Evolutionary conservation across 768 basidiomycete species (phyloP).

Genomic region (Lactarius hatsudake): DNA sequence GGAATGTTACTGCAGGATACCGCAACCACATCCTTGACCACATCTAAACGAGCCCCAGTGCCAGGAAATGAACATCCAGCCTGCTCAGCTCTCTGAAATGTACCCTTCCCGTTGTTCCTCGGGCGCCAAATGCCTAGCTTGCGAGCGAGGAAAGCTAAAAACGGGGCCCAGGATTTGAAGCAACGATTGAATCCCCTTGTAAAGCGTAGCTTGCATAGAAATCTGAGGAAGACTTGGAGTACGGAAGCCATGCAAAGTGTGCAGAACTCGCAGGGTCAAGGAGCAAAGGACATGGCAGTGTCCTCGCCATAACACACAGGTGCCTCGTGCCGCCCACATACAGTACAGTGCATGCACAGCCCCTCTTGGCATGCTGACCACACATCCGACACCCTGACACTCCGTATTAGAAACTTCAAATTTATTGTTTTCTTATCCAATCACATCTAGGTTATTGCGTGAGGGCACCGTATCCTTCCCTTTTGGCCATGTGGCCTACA

Average conservation of each 20-base stretch:
- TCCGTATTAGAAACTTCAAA: too few relatives aligned
- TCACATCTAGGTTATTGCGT: too few relatives aligned
- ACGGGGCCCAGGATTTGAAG: not conserved
- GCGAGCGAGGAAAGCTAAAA: not conserved
- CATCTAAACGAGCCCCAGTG: not conserved
- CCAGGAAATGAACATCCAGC: not conserved
- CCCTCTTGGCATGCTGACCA: too few relatives aligned
- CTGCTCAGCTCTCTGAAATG: not conserved
- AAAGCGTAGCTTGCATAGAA: not conserved
- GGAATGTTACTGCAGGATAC: not conserved
- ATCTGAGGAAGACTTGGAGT: not conserved
- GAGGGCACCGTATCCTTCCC: too few relatives aligned
- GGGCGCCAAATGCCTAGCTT: not conserved
- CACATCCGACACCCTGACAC: too few relatives aligned
- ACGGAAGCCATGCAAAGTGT: not conserved
- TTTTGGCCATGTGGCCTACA: too few relatives aligned
- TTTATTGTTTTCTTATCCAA: too few relatives aligned
- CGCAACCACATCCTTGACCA: too few relatives aligned
- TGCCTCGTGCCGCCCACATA: too few relatives aligned
- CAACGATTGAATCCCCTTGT: not conserved
- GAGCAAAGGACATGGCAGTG: not conserved
- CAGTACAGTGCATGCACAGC: too few relatives aligned
- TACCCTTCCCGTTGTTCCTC: not conserved
- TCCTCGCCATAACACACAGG: not conserved
- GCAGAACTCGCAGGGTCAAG: not conserved